phyloP scores from a whole-genome alignment of 805 yeast species.

The Debaryomyces tyrocola region DNA sequence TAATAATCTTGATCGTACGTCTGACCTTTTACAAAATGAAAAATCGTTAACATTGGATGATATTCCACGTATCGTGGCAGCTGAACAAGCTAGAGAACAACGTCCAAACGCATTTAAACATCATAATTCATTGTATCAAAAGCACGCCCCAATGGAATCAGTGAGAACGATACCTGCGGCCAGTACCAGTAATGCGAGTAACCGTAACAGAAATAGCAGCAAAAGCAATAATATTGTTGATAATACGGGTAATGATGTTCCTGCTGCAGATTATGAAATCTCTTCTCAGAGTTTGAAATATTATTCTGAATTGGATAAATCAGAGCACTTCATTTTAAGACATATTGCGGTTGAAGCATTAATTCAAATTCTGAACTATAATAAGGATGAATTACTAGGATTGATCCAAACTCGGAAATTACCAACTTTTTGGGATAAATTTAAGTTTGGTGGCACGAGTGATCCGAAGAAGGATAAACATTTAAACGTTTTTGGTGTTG shows the following conservation, averaged over 20 bases:
- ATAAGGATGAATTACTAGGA: slow-evolving; percentile 36
- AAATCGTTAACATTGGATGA: slow-evolving; percentile 90
- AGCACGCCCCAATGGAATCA: slow-evolving; percentile 27
- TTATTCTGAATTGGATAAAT: slow-evolving; percentile 61
- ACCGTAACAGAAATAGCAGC: background rate
- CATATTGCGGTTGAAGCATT: slow-evolving; percentile 59
- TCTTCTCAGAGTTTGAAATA: slow-evolving; percentile 34
- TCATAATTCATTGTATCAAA: slow-evolving; percentile 52
- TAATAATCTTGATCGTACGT: slow-evolving; percentile 56
- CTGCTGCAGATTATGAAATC: background rate
- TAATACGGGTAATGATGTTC: background rate
- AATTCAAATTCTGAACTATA: slow-evolving; percentile 28
- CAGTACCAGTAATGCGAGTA: slow-evolving; percentile 5
- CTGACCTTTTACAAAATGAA: slow-evolving; percentile 73
- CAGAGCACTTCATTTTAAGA: slow-evolving; percentile 58
- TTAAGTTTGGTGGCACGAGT: slow-evolving; percentile 34
- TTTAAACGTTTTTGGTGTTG: slow-evolving; percentile 68
- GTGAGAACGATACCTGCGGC: slow-evolving; percentile 19
- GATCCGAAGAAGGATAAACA: slow-evolving; percentile 26
- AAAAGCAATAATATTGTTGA: background rate
- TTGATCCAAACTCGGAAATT: slow-evolving; percentile 44
- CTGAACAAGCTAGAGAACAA: slow-evolving; percentile 92
- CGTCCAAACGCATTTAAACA: slow-evolving; percentile 91
- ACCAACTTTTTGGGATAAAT: slow-evolving; percentile 54
- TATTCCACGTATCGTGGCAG: slow-evolving; percentile 94